Base-by-base conservation (phyloP, 148 eudicot genomes). In the Camellia lanceoleosa region DNA sequence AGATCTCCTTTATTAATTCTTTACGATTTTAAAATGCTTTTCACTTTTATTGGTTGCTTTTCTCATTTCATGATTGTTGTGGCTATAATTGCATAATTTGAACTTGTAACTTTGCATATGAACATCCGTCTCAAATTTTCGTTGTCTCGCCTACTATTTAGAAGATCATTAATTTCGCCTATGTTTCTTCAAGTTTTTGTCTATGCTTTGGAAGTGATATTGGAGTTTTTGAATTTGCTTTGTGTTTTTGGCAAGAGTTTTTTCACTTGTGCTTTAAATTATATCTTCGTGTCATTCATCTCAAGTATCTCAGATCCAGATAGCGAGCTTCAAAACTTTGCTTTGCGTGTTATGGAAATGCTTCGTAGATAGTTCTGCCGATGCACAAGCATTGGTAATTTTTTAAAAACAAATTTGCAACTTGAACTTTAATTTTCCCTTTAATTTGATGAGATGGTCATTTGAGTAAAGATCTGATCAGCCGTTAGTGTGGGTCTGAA, bases 381-480 rank as follows among this genome's bases (percentile, higher is more conserved):
- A 92, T 93, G 94, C 98, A 79, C 98, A 95, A 84, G 89, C 97
- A 72, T 87, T 92, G 98, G 98, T 95, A 88, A 58, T 63, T 68
- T 67, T 67, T 74, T 79, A 19, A 13, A 18, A 70, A 18, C 74
- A 70, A 18, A 7, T 51, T 71, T 71, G 15, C 58, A 49, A 20
- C 19, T 78, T 64, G 60, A 78, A 78, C 19, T 67, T 7, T 56
- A 23, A 23, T 23, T 23, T 23, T 23, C 30, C 30, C 30, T 0
- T 23, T 23, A 23, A 23, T 23, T 23, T 23, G 30, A 23, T 23
- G 30, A 23, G 30, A 23, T 23, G 30, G 30, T 23, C 30, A 23
- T 23, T 23, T 23, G 30, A 23, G 30, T 23, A 23, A 23, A 23
- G 30, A 23, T 23, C 30, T 23, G 30, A 23, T 23, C 30, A 23